A percentile compares a stretch with the other conserved stretches of the same genome.
Evolutionary conservation across 2,329 filamentous ascomycete genomes (phyloP).

Genomic region (Curvularia spicifera): DNA sequence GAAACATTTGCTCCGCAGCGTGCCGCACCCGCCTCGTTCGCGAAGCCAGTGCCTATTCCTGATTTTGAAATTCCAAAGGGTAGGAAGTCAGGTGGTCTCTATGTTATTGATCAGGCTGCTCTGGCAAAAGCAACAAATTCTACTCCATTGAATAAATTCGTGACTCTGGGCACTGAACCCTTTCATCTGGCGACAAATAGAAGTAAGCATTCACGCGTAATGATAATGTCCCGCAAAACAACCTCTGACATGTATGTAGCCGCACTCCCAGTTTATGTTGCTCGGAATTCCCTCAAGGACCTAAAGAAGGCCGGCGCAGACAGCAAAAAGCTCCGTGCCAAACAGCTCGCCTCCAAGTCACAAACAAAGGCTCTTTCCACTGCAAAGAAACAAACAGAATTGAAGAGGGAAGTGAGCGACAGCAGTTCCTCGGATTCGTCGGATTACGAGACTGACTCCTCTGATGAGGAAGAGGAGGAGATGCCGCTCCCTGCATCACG

Average conservation of each 20-base stretch:
- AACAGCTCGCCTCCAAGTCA: slow-evolving; percentile 35
- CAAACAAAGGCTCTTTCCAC: slow-evolving; percentile 27
- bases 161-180: slow-evolving; percentile 52
- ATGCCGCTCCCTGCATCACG: slow-evolving; percentile 62
- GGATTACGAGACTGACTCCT: slow-evolving; percentile 59
- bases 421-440: slow-evolving; percentile 57
- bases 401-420: slow-evolving; percentile 48
- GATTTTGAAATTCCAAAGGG: slow-evolving; percentile 45
- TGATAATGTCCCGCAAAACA: slow-evolving; percentile 1
- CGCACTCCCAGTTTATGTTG: slow-evolving; percentile 51
- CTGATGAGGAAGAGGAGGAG: slow-evolving; percentile 61
- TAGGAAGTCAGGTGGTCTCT: slow-evolving; percentile 50
- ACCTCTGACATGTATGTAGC: slow-evolving; percentile 39
- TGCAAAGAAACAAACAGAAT: slow-evolving; percentile 22
- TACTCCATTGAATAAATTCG: slow-evolving; percentile 52
- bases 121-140: slow-evolving; percentile 55
- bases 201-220: slow-evolving; percentile 43
- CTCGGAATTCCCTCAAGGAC: slow-evolving; percentile 56
- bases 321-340: slow-evolving; percentile 50
- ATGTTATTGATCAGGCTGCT: slow-evolving; percentile 50
- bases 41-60: slow-evolving; percentile 37
- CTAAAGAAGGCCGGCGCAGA: slow-evolving; percentile 52
- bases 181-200: slow-evolving; percentile 54
- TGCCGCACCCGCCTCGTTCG: slow-evolving; percentile 19
- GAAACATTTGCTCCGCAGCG: slow-evolving; percentile 38